Evolutionary conservation across 139 green algal species (phyloP), one percentile per base, ranked within the genome.

Genomic region (Micromonas commoda): DNA sequence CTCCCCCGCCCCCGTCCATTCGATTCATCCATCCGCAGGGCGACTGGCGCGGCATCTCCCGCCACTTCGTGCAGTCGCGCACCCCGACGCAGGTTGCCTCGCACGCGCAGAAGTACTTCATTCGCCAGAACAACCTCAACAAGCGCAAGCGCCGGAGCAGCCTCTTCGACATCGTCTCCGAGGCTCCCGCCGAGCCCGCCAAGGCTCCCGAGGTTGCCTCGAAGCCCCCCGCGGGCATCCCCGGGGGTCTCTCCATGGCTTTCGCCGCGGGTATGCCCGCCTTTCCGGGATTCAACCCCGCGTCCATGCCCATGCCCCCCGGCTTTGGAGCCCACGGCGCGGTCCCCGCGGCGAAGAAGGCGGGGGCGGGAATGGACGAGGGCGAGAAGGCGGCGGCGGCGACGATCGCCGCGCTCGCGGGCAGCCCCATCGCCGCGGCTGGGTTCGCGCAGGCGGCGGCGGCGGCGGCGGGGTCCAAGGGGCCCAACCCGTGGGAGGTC

Each of bases 21-120:
- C 45, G 9, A 9, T 57, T 16, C 45, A 9, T 57, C 45, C 45
- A 9, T 57, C 16, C 45, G n/a, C 45, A 57, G 81, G 91, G 91
- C 26, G 90, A 96, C 84, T 97, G 92, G 92, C 85, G 92, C 4
- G 83, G 86, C 4, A 97, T 97, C 26, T 84, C 79, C 3, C 64
- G 83, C 1, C 77, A 86, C 31, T 96, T 88, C 53, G 88, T 96
- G 24, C 86, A 87, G 6, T 85, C 83, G 29, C 82, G 92, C 53
- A 95, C 90, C 0, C 88, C 91, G 2, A 96, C 91, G 32, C 88
- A 91, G 64, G 91, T 97, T 0, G 92, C 92, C n/a, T 89, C 77
- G 31, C 92, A 97, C 74, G 92, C 92, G 0, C 92, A 97, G 80
- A 97, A 97, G 82, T 89, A 97, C 78, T 96, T 95, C 70, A 85